A percentile compares a stretch with the other conserved stretches of the same genome.
Conservation (phyloP, 768 basidiomycete genomes). For the Mycena floridula region DNA sequence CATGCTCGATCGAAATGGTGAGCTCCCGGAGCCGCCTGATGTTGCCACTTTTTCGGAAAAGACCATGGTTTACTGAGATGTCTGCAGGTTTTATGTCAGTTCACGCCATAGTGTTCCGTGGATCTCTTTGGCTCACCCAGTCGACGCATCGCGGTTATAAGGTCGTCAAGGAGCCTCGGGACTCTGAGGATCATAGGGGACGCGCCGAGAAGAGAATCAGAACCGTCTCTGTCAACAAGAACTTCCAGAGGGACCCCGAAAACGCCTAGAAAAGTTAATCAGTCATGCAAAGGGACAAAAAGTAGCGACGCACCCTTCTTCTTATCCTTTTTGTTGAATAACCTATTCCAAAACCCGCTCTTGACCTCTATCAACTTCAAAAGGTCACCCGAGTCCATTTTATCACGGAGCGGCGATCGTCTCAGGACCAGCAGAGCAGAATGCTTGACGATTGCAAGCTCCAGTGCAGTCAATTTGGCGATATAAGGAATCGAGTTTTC, state of each 20-base stretch:
- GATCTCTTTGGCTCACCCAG: conserved; percentile 84
- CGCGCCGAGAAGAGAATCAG: conserved; percentile 88
- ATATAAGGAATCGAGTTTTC: conserved; percentile 78
- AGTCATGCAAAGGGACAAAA: conserved; percentile 1
- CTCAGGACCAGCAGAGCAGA: conserved; percentile 78
- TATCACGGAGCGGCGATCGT: conserved; percentile 71
- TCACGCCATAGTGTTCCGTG: too few species aligned
- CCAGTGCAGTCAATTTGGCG: conserved; percentile 76
- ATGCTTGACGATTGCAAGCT: conserved; percentile 89
- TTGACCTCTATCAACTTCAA: conserved; percentile 88
- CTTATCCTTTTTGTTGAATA: conserved; percentile 84
- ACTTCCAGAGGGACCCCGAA: conserved; percentile 92
- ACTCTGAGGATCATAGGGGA: conserved; percentile 80
- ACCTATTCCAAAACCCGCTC: conserved; percentile 96
- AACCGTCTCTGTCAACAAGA: conserved; percentile 89
- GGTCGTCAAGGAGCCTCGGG: conserved; percentile 97
- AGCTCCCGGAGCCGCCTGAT: conserved; percentile 89
- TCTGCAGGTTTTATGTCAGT: conserved; percentile 41
- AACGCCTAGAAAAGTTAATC: conserved; percentile 51
- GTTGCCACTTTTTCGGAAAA: conserved; percentile 98
- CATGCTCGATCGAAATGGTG: conserved; percentile 91
- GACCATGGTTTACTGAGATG: conserved; percentile 98
- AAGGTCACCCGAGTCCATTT: conserved; percentile 88
- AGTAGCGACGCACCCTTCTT: conserved; percentile 59
- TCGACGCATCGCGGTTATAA: conserved; percentile 96